Evolutionary conservation across 1,139 yeast genomes (phyloP).

Genomic region (Magnusiomyces starmeri): DNA sequence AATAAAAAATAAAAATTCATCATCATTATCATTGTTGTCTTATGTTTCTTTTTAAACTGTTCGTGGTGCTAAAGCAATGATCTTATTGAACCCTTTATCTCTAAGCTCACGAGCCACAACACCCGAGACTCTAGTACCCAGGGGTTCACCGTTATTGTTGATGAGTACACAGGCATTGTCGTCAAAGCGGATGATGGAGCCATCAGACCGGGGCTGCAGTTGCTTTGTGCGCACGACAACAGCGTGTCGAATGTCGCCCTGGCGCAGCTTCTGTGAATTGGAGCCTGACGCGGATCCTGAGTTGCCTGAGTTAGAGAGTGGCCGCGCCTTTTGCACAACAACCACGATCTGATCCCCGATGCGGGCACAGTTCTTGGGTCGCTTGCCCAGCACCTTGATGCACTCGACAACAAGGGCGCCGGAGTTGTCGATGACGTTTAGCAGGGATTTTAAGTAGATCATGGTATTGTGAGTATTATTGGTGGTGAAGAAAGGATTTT

Average conservation of each 20-base stretch:
- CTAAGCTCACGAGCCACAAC: slow-evolving; percentile 90
- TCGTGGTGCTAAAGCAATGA: slow-evolving; percentile 86
- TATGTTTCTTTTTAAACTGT: slow-evolving; percentile 42
- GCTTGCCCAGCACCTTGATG: slow-evolving; percentile 86
- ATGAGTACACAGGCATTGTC: slow-evolving; percentile 96
- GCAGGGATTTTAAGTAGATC: slow-evolving; percentile 83
- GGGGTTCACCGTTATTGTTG: slow-evolving; percentile 86
- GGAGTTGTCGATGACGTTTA: slow-evolving; percentile 88
- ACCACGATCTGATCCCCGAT: slow-evolving; percentile 82
- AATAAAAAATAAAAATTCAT: not conserved
- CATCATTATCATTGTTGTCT: not conserved
- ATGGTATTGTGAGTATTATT: slow-evolving; percentile 33
- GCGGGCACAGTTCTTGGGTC: slow-evolving; percentile 73
- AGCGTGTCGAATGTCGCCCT: slow-evolving; percentile 95
- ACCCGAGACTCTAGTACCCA: slow-evolving; percentile 88
- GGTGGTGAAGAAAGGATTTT: not conserved
- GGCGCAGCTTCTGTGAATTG: slow-evolving; percentile 66
- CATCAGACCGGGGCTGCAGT: slow-evolving; percentile 78
- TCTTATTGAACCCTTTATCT: slow-evolving; percentile 77
- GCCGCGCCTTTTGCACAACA: slow-evolving; percentile 88
- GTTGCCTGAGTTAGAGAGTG: slow-evolving; percentile 54
- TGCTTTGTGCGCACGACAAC: slow-evolving; percentile 91
- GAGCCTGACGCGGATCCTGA: slow-evolving; percentile 22
- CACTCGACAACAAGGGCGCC: slow-evolving; percentile 96
- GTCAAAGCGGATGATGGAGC: slow-evolving; percentile 78